Evolutionary conservation across 164 flowering plant species (phyloP).

Genomic region (Piper betle): DNA sequence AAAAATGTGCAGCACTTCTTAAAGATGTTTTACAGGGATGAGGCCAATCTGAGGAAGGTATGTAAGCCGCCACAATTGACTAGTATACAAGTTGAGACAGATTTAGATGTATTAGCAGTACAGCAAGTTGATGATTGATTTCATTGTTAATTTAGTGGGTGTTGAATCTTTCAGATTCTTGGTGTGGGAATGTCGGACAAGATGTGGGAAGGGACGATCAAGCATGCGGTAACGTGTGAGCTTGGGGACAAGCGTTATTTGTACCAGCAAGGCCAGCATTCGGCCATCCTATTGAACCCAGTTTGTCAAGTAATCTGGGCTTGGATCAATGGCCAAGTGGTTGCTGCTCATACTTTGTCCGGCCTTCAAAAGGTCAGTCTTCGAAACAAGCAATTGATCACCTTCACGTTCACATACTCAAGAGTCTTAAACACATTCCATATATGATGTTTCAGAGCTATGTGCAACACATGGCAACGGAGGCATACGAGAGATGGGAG

Average conservation of each 20-base stretch:
- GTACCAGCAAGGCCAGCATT: conserved; percentile 7
- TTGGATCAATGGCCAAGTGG: conserved; percentile 23
- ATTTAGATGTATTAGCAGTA: too few species aligned
- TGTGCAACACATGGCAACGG: conserved; percentile 12
- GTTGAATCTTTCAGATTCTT: conserved; percentile 29
- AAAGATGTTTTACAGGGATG: conserved; percentile 29
- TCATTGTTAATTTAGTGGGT: background rate
- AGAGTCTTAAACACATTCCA: background rate
- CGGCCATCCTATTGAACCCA: conserved; percentile 27
- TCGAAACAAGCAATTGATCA: background rate
- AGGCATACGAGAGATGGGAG: conserved; percentile 21
- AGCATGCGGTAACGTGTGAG: conserved; percentile 48
- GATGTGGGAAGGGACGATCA: conserved; percentile 50
- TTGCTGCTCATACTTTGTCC: conserved; percentile 1
- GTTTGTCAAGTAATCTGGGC: conserved; percentile 42
- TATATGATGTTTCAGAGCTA: conserved; percentile 8
- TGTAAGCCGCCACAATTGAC: background rate
- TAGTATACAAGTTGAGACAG: too few species aligned
- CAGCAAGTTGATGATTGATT: background rate
- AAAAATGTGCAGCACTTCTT: conserved; percentile 62
- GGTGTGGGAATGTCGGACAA: conserved; percentile 65
- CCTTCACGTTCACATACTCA: background rate
- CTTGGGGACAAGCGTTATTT: conserved; percentile 35
- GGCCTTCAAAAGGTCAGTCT: conserved; percentile 8
- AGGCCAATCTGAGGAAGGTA: conserved; percentile 37